Evolutionary conservation across 805 yeast species (phyloP).

Genomic region (Candida nonsorbophila): DNA sequence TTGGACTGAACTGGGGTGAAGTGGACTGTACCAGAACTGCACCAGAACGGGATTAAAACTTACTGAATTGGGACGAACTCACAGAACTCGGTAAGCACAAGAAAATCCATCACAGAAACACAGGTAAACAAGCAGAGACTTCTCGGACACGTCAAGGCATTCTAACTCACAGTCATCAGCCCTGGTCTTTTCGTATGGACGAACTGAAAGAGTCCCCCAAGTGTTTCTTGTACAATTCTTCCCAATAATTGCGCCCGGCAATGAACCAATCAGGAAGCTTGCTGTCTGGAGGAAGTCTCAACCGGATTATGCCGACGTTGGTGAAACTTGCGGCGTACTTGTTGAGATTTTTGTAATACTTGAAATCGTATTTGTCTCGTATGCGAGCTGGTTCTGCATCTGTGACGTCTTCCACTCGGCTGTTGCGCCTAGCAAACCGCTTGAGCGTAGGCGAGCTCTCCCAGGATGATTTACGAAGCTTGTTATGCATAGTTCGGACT

Average conservation of each 20-base stretch:
- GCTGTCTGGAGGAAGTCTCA: constrained; percentile 56
- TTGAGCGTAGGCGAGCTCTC: constrained; percentile 4
- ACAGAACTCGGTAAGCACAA: no score
- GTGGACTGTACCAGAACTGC: no score
- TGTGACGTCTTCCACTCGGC: constrained; percentile 7
- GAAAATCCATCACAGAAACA: no score
- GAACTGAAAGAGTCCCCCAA: no score
- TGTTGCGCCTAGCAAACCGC: constrained; percentile 5
- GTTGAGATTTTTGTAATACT: constrained; percentile 39
- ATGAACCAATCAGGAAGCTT: constrained; percentile 75
- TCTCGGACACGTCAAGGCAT: no score
- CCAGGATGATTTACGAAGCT: constrained; percentile 6
- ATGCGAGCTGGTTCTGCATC: constrained; percentile 11
- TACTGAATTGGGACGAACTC: no score
- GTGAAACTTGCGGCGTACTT: constrained; percentile 25
- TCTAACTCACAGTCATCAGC: no score
- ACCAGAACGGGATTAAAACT: no score
- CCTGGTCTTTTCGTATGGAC: no score
- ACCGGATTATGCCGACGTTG: constrained; percentile 33
- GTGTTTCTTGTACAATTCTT: constrained; percentile 27
- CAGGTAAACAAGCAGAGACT: no score
- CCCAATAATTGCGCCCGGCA: constrained; percentile 63
- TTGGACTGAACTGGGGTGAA: no score
- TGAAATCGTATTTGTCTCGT: constrained; percentile 21
- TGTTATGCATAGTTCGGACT: constrained; percentile 12